Conservation (phyloP, 176 grass and related monocot genomes). For the barley (Hordeum vulgare) region MorexV3_pseudomolecules_assembly NC_058520.1:77687338-77687837, state of each 20-base stretch:
- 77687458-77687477: not conserved
- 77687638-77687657: not conserved
- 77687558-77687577: not conserved
- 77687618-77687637: not conserved
- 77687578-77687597: not conserved
- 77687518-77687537: constrained; percentile 1
- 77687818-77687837: constrained; percentile 70
- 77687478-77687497: not conserved
- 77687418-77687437: not conserved
- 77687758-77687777: constrained; percentile 18
- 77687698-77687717: not conserved
- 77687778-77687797: constrained; percentile 56
- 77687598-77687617: constrained; percentile 27
- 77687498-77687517: not conserved
- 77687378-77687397: not conserved
- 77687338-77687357: not conserved
- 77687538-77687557: constrained; percentile 1
- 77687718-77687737: not conserved
- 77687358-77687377: not conserved
- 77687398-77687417: not conserved
- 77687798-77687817: constrained; percentile 66
- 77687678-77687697: not conserved
- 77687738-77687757: not conserved
- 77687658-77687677: constrained; percentile 6
- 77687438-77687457: not conserved